These are phyloP conservation scores for Scheffersomyces lignosus DNA, from an alignment of 805 yeast genomes.

Conservation along the genomic window DNA sequence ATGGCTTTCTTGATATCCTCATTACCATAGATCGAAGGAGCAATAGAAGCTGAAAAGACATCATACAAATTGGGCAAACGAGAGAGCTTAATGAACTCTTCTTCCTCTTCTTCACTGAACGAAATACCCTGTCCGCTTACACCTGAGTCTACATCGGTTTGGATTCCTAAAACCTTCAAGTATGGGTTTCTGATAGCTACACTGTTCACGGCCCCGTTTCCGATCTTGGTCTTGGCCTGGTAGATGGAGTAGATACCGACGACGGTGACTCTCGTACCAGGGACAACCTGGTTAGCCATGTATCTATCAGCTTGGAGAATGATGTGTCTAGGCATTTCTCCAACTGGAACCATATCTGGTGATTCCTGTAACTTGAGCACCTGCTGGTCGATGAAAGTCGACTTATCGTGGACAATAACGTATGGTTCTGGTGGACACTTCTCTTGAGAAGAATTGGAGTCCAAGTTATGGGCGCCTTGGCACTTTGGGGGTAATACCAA, in stretches of 20 bases:
- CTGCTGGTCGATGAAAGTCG: slow-evolving; percentile 94
- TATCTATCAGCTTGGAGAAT: slow-evolving; percentile 85
- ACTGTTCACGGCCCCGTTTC: slow-evolving; percentile 38
- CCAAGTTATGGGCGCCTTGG: slow-evolving; percentile 45
- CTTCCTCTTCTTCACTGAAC: slow-evolving; percentile 92
- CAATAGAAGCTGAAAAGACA: slow-evolving; percentile 82
- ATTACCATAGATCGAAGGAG: slow-evolving; percentile 96
- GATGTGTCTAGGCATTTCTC: slow-evolving; percentile 97
- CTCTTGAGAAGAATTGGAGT: slow-evolving; percentile 45
- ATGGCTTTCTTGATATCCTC: slow-evolving; percentile 91
- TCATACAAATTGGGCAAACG: slow-evolving; percentile 85
- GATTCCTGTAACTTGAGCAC: slow-evolving; percentile 89
- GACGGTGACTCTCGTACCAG: slow-evolving; percentile 91
- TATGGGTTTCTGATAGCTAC: slow-evolving; percentile 95
- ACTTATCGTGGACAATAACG: slow-evolving; percentile 88
- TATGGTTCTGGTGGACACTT: slow-evolving; percentile 92
- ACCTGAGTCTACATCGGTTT: slow-evolving; percentile 75
- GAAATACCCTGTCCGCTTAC: slow-evolving; percentile 56
- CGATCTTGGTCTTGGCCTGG: slow-evolving; percentile 60
- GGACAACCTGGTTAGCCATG: slow-evolving; percentile 85
- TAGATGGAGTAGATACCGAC: slow-evolving; percentile 92
- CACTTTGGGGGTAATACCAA: slow-evolving; percentile 68
- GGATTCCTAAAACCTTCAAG: slow-evolving; percentile 81
- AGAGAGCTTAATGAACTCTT: slow-evolving; percentile 78
- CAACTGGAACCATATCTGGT: slow-evolving; percentile 99